Base-by-base conservation (phyloP, 2,329 filamentous ascomycete species). In the Ceratocystis huliohia region DNA sequence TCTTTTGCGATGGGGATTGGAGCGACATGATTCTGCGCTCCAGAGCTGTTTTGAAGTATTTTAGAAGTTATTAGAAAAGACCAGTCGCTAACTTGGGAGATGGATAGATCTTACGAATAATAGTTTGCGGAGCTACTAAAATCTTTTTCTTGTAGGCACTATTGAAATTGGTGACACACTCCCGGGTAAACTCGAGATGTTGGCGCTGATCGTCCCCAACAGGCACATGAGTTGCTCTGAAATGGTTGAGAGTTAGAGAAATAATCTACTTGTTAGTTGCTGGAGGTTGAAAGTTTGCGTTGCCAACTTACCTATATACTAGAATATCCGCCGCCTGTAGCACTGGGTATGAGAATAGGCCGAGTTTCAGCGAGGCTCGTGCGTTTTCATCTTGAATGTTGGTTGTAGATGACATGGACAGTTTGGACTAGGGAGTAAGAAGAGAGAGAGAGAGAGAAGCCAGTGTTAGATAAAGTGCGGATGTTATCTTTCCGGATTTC, bases 171-270 rank as follows among this genome's bases (percentile, higher is more conserved):
- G 84, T 87, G 7, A 88, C 94, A 69, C 91, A 88, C 73, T 95
- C 87, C 64, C 94, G 84, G 0, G 92, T 86, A 74, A 97, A 96
- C 74, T 99, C 94, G 25, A 99, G 83, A 76, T 99, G 94, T 72
- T 99, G 94, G 66, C 80, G 81, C 76, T 99, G 94, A 74, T 99
- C 94, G 70, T 95, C 89, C n/a, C 94, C 94, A 1, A 99, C 93
- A 10, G 94, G 94, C 28, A 99, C 93, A 76, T 96, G 90, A 0
- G 93, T 96, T 69, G 93, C 88, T 70, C 88, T 88, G 17, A n/a
- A 7, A n/a, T 59, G 5, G 17, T 37, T 30, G 8, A 53, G 20
- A 53, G 25, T 28, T 28, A 71, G 67, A 37, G 48, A 8, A 59
- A 53, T 63, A 22, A 28, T 53, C 10, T 53, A 25, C 20, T 48